These are phyloP conservation scores for Phellopilus nigrolimitatus DNA, from an alignment of 1,284 basidiomycete genomes.

Conservation along the genomic window DNA sequence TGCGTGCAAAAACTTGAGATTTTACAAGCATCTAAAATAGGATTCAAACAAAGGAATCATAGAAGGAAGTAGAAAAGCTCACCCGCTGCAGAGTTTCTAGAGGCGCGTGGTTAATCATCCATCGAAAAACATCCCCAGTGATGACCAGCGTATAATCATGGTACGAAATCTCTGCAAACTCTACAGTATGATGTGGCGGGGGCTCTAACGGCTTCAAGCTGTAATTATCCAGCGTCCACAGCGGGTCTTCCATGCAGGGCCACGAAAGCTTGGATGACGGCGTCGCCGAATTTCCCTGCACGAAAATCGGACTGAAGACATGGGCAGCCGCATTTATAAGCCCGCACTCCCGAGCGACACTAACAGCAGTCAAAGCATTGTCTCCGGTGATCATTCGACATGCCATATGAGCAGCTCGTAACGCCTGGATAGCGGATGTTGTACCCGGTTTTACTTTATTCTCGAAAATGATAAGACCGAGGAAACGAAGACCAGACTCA, in stretches of 20 bases:
- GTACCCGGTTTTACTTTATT: conserved; percentile 97
- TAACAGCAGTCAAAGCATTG: conserved; percentile 94
- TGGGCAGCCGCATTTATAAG: conserved; percentile 86
- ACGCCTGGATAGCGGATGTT: conserved; percentile 83
- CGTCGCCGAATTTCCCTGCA: conserved; percentile 60
- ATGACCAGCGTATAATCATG: conserved; percentile 92
- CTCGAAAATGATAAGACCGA: conserved; percentile 97
- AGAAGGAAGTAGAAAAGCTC: conserved; percentile 28
- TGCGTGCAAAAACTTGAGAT: conserved; percentile 94
- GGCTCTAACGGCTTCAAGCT: conserved; percentile 77
- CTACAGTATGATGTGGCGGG: conserved; percentile 60
- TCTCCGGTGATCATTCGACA: conserved; percentile 99
- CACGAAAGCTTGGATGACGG: conserved; percentile 79
- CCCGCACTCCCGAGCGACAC: conserved; percentile 93
- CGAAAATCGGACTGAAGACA: conserved; percentile 87
- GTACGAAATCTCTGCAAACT: conserved; percentile 56
- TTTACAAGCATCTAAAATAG: conserved; percentile 89
- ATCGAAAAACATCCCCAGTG: conserved; percentile 97
- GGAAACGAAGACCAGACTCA: conserved; percentile 86
- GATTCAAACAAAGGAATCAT: background rate
- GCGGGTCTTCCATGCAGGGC: conserved; percentile 88
- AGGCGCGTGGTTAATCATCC: conserved; percentile 96
- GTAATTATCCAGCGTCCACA: conserved; percentile 84
- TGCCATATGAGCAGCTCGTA: conserved; percentile 87
- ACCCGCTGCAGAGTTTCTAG: conserved; percentile 91